Evolutionary conservation across 768 basidiomycete species (phyloP).

Genomic region (Suillus brevipes): DNA sequence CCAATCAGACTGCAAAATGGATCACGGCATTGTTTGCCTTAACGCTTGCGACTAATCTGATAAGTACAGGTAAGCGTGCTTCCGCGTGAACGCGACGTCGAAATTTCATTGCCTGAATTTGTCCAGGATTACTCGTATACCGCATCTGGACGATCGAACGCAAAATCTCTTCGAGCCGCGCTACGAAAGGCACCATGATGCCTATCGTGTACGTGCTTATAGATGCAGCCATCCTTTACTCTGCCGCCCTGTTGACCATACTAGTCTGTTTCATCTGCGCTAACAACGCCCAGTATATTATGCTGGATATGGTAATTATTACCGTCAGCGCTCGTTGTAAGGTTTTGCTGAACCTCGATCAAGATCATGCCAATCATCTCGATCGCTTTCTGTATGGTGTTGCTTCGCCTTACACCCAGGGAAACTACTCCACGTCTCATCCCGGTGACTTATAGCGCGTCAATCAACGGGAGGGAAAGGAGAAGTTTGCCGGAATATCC

Average conservation of each 20-base stretch:
- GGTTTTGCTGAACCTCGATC: not conserved
- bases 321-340: not conserved
- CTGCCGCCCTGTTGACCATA: conserved; percentile 7
- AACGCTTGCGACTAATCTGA: conserved; percentile 11
- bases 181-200: not conserved
- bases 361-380: conserved; percentile 27
- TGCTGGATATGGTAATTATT: conserved; percentile 12
- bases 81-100: not conserved
- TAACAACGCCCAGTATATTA: conserved; percentile 10
- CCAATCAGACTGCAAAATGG: conserved; percentile 6
- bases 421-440: not conserved
- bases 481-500: not conserved
- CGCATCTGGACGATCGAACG: conserved; percentile 11
- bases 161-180: not conserved
- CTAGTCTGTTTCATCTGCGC: conserved; percentile 10
- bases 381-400: conserved; percentile 28
- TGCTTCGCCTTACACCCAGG: conserved; percentile 22
- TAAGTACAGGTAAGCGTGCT: conserved; percentile 11
- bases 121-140: conserved; percentile 9
- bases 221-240: conserved; percentile 13
- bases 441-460: not conserved
- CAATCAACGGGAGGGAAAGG: not conserved
- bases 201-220: conserved; percentile 9
- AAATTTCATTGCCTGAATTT: not conserved
- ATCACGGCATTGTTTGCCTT: conserved; percentile 8